Percentiles rank a stretch among this genome's conserved stretches.
Conservation (phyloP, 306 rosid species). For the Oemleria cerasiformis region DNA sequence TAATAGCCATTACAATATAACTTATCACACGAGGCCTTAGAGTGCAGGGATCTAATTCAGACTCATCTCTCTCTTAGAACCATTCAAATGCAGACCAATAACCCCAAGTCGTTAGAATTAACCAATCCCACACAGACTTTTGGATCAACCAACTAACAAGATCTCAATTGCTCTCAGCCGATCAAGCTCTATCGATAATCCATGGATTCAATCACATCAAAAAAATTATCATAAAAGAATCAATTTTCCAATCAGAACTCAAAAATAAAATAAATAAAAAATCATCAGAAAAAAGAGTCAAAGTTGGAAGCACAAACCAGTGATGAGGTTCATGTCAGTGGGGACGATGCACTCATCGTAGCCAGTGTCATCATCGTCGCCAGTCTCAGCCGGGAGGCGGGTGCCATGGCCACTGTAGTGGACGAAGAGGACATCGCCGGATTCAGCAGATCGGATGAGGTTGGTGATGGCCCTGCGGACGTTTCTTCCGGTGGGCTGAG, state of each 20-base stretch:
- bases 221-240: background rate
- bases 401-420: conserved; percentile 92
- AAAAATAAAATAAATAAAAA: background rate
- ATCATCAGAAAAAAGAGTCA: too few relatives aligned
- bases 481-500: conserved; percentile 78
- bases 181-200: background rate
- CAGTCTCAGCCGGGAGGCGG: conserved; percentile 91
- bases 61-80: too few relatives aligned
- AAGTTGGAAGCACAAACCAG: conserved; percentile 34
- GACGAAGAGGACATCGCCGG: conserved; percentile 64
- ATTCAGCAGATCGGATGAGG: conserved; percentile 51
- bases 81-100: background rate
- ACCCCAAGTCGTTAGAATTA: background rate
- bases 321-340: conserved; percentile 82
- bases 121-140: background rate
- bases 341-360: conserved; percentile 96
- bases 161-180: background rate
- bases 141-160: conserved; percentile 10
- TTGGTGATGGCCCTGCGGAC: conserved; percentile 50
- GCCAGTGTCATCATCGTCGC: conserved; percentile 82
- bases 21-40: too few relatives aligned
- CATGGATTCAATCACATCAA: too few relatives aligned
- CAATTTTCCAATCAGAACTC: background rate
- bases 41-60: background rate
- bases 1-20: too few relatives aligned